These are phyloP conservation scores for Fusarium goolgardi DNA, from an alignment of 2,329 filamentous ascomycete species.

Conservation along the genomic window DNA sequence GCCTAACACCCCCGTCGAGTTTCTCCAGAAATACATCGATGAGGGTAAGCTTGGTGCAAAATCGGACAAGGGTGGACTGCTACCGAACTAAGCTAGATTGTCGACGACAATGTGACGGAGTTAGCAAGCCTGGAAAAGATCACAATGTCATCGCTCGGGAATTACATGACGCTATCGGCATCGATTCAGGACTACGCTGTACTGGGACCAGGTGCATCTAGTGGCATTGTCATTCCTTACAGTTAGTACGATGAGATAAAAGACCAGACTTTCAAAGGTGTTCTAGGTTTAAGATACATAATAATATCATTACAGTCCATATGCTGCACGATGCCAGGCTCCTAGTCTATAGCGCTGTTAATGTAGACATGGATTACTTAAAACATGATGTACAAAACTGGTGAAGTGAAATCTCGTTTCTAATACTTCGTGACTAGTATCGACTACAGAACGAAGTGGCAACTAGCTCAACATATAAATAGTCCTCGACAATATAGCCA, in stretches of 20 bases:
- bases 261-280: rapidly evolving
- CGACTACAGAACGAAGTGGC: too few relatives aligned
- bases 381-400: too few relatives aligned
- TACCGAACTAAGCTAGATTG: background rate
- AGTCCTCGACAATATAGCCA: too few relatives aligned
- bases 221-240: background rate
- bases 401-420: too few relatives aligned
- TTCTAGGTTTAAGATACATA: background rate
- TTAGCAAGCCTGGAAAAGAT: rapidly evolving
- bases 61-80: conserved; percentile 5
- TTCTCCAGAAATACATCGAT: conserved; percentile 13
- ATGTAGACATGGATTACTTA: background rate
- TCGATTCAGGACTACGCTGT: background rate
- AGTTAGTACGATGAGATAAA: rapidly evolving
- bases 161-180: conserved; percentile 2
- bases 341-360: rapidly evolving
- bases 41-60: conserved; percentile 11
- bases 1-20: conserved; percentile 4
- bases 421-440: too few relatives aligned
- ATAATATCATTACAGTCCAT: background rate
- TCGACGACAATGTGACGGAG: rapidly evolving
- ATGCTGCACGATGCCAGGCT: rapidly evolving
- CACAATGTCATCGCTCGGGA: background rate
- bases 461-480: too few relatives aligned
- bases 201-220: background rate